Evolutionary conservation across 148 eudicot genomes (phyloP), one percentile per base, ranked within the genome.

Genomic region (Vaccinium macrocarpon): DNA sequence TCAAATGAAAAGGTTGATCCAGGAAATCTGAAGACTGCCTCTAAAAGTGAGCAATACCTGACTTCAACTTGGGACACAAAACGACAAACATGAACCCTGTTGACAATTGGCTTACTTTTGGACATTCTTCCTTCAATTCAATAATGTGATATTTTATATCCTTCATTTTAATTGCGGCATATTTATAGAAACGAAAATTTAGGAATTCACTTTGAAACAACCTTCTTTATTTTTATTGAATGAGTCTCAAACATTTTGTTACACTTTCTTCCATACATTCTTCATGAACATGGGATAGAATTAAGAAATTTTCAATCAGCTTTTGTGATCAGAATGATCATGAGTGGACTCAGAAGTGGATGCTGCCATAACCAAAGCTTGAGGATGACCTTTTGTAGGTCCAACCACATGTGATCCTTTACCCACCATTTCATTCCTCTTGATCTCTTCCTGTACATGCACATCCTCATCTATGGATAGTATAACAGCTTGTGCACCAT

Each of bases 381-480:
- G 92, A 46, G 89, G 86, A 86, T 87, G 84, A 81, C 87, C 85
- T 66, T 35, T 42, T 49, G n/a, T 79, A 48, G 90, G 82, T 55
- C 29, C 72, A 66, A 11, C 75, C 25, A 76, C n/a, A 80, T 86
- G 84, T 71, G 78, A 70, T 62, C 82, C 75, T 82, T 82, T 87
- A 0, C 87, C 82, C 57, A 90, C 87, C 14, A 74, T 83, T 59
- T 91, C 93, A 88, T 89, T 82, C 78, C 86, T 91, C 72, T 55
- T 88, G 51, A 89, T 88, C 64, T 89, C 88, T 84, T 93, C 92
- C 71, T 93, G 87, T 70, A 91, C 61, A 85, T 91, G 94, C 75
- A 91, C 84, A 81, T 96, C 98, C 66, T 94, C 98, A 46, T 96
- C 94, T 15, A 93, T 77, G 6, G 93, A 86, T 13, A 92, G 84